Percentiles rank a stretch among this genome's conserved stretches.
Evolutionary conservation across 228 moss, liverwort and hornwort genomes (phyloP).

Genomic region (Sphagnum magellanicum): DNA sequence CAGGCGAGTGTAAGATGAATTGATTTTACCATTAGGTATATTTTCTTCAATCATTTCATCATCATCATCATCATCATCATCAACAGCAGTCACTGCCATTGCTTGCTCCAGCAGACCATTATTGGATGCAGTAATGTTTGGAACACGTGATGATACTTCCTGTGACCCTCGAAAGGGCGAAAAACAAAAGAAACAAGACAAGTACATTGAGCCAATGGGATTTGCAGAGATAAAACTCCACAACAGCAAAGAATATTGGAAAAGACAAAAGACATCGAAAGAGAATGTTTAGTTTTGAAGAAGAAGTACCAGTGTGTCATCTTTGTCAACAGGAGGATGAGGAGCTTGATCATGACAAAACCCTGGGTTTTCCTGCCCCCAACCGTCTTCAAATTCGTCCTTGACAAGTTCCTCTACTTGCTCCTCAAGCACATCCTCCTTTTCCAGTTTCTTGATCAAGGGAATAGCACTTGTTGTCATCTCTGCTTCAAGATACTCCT

Average conservation of each 20-base stretch:
- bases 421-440: constrained; percentile 26
- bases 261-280: background rate
- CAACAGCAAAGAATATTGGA: background rate
- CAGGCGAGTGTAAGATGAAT: constrained; percentile 52
- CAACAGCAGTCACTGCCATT: background rate
- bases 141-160: background rate
- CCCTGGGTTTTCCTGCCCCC: constrained; percentile 20
- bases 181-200: no score
- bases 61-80: constrained; percentile 6
- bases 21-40: constrained; percentile 17
- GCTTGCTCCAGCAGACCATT: background rate
- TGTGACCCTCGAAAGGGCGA: background rate
- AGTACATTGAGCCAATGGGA: no score
- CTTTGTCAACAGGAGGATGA: background rate
- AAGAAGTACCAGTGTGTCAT: background rate
- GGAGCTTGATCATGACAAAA: background rate
- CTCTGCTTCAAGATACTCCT: constrained; percentile 34
- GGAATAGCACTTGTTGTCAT: constrained; percentile 1
- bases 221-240: background rate
- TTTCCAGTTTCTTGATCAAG: constrained; percentile 14
- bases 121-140: no score
- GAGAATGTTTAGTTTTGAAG: background rate
- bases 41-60: constrained; percentile 10
- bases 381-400: constrained; percentile 16
- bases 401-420: constrained; percentile 5